These are phyloP conservation scores for Centella asiatica DNA, from an alignment of 129 eudicot species.

Conservation along the genomic window DNA sequence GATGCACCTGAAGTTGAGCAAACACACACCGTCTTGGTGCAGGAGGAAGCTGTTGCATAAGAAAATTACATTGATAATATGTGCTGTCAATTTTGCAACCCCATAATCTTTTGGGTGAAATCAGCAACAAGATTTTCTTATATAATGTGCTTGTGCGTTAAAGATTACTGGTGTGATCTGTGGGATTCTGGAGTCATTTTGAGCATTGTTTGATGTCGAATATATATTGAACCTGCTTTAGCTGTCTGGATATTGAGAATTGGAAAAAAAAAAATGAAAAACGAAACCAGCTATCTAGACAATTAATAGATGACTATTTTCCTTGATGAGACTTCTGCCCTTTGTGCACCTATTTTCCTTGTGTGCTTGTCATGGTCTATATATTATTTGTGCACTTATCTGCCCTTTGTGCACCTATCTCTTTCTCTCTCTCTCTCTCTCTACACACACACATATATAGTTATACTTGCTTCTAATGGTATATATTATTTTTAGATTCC, in stretches of 20 bases:
- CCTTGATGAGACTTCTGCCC: no score
- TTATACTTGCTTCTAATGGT: no score
- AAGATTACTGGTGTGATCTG: slow-evolving; percentile 21
- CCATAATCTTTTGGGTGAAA: slow-evolving; percentile 25
- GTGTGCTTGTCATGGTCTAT: no score
- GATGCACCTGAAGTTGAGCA: slow-evolving; percentile 25
- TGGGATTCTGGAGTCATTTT: not conserved
- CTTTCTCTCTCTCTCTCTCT: no score
- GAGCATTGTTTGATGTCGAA: not conserved
- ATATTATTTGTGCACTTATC: no score
- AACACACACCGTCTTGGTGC: slow-evolving; percentile 10
- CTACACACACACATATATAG: no score
- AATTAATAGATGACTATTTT: no score
- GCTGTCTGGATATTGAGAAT: not conserved
- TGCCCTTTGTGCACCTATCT: no score
- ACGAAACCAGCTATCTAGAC: no score
- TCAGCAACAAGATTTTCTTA: slow-evolving; percentile 24
- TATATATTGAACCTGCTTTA: slow-evolving; percentile 1
- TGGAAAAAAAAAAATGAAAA: no score
- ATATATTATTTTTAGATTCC: no score
- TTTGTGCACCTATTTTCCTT: no score
- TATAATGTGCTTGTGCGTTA: slow-evolving; percentile 9
- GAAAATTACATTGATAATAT: slow-evolving; percentile 12
- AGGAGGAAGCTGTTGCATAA: slow-evolving; percentile 15
- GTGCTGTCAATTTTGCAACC: slow-evolving; percentile 13